Conservation (phyloP, 2,329 filamentous ascomycete genomes). For the Gaeumannomyces sp. region DNA sequence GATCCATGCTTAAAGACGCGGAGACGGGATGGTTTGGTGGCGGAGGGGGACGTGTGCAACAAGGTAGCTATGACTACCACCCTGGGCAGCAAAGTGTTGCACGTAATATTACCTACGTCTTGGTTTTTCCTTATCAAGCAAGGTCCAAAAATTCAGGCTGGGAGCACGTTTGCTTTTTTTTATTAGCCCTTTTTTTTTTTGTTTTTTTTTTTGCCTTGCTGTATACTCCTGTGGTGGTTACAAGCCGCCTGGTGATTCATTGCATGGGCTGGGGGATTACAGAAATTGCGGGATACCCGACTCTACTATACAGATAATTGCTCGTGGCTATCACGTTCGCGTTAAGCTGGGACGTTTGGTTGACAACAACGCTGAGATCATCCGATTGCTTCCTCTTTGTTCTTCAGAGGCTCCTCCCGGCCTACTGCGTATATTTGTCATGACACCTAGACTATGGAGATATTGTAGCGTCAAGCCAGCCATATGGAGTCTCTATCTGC, state of each 20-base stretch:
- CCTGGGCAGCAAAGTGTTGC: background rate
- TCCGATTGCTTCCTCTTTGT: too few species aligned
- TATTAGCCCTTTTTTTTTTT: background rate
- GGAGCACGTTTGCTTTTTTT: background rate
- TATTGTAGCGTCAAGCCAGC: background rate
- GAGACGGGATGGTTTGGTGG: too few species aligned
- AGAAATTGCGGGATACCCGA: background rate
- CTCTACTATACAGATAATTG: background rate
- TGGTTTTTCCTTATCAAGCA: background rate
- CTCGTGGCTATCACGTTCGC: background rate
- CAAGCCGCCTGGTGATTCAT: background rate
- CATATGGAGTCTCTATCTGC: background rate
- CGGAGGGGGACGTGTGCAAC: too few species aligned
- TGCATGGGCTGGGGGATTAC: background rate
- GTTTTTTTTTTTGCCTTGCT: background rate
- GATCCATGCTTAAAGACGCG: conserved; percentile 52
- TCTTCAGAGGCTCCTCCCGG: background rate
- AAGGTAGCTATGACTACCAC: too few species aligned
- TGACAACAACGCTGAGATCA: too few species aligned
- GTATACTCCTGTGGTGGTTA: background rate
- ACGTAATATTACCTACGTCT: background rate
- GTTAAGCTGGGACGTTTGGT: too few species aligned
- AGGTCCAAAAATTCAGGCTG: background rate
- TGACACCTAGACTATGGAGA: too few species aligned
- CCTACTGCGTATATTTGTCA: background rate